Conservation (phyloP, 169 alveolate species). For the Plasmodium blacklocki region DNA sequence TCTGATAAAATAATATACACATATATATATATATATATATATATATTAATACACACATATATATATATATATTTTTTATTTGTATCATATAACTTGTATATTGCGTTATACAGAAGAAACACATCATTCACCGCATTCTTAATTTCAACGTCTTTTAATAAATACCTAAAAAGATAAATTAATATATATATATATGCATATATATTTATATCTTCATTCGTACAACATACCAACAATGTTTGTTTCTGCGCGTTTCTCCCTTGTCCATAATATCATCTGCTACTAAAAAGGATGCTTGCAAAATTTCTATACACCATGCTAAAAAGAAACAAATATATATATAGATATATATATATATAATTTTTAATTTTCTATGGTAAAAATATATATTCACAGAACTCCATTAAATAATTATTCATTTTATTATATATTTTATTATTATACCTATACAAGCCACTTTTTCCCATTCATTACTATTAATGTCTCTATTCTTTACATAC, state of each 20-base stretch:
- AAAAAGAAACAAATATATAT: neutral
- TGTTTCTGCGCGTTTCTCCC: constrained; percentile 82
- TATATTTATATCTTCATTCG: neutral
- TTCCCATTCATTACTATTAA: constrained; percentile 66
- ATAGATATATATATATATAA: neutral
- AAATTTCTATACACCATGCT: constrained; percentile 88
- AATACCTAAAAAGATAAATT: constrained; percentile 76
- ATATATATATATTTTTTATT: neutral
- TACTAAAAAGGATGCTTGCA: constrained; percentile 86
- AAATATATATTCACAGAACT: no score
- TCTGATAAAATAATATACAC: neutral
- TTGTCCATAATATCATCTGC: constrained; percentile 88
- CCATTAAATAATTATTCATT: no score
- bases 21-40: neutral
- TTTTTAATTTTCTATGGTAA: no score
- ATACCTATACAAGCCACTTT: constrained; percentile 65
- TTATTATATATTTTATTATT: no score
- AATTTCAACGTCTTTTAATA: constrained; percentile 83
- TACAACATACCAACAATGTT: constrained; percentile 81
- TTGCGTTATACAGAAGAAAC: constrained; percentile 80
- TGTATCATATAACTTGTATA: constrained; percentile 76
- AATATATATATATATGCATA: neutral
- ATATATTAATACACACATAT: no score
- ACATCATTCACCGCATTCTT: constrained; percentile 85
- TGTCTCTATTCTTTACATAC: constrained; percentile 70